Conservation (phyloP, 78 protist genomes). For the Protostelium mycophagum region DNA sequence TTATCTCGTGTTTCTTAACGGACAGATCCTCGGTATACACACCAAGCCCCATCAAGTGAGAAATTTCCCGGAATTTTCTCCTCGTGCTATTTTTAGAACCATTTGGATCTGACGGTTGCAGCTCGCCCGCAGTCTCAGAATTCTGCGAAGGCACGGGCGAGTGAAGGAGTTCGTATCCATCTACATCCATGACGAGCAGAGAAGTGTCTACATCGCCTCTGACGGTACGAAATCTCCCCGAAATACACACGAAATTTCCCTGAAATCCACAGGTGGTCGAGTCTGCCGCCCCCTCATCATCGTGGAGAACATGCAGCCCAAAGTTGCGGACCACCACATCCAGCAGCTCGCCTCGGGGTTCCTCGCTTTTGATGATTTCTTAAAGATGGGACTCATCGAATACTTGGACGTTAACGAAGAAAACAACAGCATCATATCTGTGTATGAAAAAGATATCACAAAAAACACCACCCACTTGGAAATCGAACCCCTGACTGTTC, state of each 20-base stretch:
- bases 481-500: constrained; percentile 96
- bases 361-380: constrained; percentile 65
- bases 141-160: constrained; percentile 79
- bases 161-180: constrained; percentile 85
- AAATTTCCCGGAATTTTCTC: no score
- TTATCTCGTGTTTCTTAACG: constrained; percentile 88
- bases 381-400: constrained; percentile 82
- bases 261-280: no score
- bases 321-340: constrained; percentile 65
- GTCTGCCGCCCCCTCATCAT: constrained; percentile 97
- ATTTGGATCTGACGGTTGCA: no score
- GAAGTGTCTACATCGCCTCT: constrained; percentile 82
- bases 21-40: constrained; percentile 92
- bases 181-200: constrained; percentile 43
- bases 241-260: no score
- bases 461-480: constrained; percentile 94
- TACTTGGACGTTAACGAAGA: constrained; percentile 98
- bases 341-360: constrained; percentile 68
- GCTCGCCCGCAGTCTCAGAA: constrained; percentile 53
- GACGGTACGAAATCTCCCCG: no score
- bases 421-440: constrained; percentile 75
- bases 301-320: constrained; percentile 83
- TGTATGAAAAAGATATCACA: constrained; percentile 40
- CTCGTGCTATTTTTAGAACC: no score
- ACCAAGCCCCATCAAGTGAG: constrained; percentile 73